These are phyloP conservation scores for Solanum sejunctum DNA, from an alignment of 257 asterid genomes.

Conservation along the genomic window DNA sequence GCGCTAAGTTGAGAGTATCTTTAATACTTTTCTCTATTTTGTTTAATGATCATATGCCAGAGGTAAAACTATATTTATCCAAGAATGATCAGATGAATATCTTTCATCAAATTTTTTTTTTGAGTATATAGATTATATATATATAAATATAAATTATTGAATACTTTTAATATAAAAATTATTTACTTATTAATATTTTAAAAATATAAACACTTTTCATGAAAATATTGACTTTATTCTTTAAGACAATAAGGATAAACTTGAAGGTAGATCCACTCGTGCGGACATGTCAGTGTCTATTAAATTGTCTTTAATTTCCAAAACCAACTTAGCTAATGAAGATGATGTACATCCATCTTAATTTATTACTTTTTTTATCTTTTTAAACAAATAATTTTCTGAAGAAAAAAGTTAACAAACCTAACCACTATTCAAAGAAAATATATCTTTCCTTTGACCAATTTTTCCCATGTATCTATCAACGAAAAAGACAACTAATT, in stretches of 20 bases:
- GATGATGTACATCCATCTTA: background rate
- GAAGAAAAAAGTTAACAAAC: background rate
- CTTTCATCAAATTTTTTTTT: no score
- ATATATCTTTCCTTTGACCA: constrained; percentile 5
- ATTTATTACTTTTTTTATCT: background rate
- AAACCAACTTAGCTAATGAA: background rate
- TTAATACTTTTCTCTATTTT: no score
- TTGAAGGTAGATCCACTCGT: background rate
- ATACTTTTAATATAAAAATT: no score
- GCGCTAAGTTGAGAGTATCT: no score
- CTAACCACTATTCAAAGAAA: constrained; percentile 4
- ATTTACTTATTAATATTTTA: rapidly evolving
- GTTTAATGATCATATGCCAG: no score
- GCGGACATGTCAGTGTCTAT: background rate
- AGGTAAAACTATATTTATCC: no score
- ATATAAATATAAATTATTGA: no score
- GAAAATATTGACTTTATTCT: no score
- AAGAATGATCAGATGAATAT: no score
- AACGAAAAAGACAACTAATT: background rate
- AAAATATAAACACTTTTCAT: no score
- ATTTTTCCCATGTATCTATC: background rate
- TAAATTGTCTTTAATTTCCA: background rate
- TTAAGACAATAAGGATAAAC: background rate
- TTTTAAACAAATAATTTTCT: background rate
- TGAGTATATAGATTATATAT: no score